Base-by-base conservation (phyloP, 345 rosid genomes). In the Heritiera fomes region DNA sequence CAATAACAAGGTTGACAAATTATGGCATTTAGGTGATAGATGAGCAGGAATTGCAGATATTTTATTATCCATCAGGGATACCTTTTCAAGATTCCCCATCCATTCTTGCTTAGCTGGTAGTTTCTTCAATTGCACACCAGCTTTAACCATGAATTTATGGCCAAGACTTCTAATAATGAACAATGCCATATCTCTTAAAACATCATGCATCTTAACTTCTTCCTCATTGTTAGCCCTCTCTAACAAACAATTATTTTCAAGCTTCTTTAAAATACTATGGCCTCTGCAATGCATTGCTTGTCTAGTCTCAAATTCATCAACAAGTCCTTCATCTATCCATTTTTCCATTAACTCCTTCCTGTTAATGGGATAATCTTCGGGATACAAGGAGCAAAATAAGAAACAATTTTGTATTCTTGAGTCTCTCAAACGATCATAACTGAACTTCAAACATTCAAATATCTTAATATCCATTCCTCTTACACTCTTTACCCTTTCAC, bases 141-240 rank as follows among this genome's bases (percentile, higher is more conserved):
- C 15, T 63, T 63, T 63, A 13, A 63, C 43, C 68, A 63, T 63
- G 68, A 63, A 63, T 15, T 55, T 9, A 18, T 18, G 23, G 9
- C 60, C 60, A 17, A 6, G 23, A 18, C 23, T 55, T 55, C 7
- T 55, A 7, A 55, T 55, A 55, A 55, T 55, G 60, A 55, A 18
- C 7, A 55, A 55, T 18, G 23, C 43, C 68, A 63, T 63, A 45
- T 63, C 68, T 63, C 68, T 32, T 34, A 63, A 63, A 32, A 63
- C 45, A 34, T 63, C 68, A 14, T 63, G 68, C 68, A 63, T 63
- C 68, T 63, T 63, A 63, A 63, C 20, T 63, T 34, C 68, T 34
- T 63, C 68, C n/a, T 63, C 68, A 32, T 63, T 63, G 68, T 63
- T 14, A 34, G 45, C 68, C 68, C 18, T 32, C n/a, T 63, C 68